Base-by-base conservation (phyloP, 768 basidiomycete genomes). In the Rubroboletus pulcherrimus region DNA sequence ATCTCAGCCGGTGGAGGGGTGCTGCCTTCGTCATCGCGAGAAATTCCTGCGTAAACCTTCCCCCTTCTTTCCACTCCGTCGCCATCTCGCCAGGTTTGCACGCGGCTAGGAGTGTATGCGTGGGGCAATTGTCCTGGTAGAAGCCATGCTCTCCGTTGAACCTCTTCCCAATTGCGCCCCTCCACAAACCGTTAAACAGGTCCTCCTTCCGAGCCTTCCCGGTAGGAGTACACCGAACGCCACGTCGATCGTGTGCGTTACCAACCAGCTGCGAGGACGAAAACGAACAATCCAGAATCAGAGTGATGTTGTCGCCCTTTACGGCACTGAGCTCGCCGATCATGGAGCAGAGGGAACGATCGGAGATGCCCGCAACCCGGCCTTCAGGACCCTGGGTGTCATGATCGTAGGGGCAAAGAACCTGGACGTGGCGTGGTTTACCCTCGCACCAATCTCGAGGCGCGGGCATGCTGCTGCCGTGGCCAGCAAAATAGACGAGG, bases 401-500 rank as follows among this genome's bases (percentile, higher is more conserved):
- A 53, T 84, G 81, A 62, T 89, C 87, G 60, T 84, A 82, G 21
- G 87, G 76, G 66, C 85, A 87, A 33, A 89, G 65, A 52, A 87
- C 77, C 60, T 87, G 78, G 15, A 84, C 83, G 29, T 68, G 57
- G 46, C 69, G 68, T 49, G 72, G 65, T 35, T 72, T 74, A 38
- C 69, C 68, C 56, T 77, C 75, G 63, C 78, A 82, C 87, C 87
- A 88, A 49, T 77, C 81, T 35, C 71, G 67, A 48, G 86, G 86
- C n/a, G 83, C 79, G 14, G 73, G 67, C 41, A 84, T 64, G 51
- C 69, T 75, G 64, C 83, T 84, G 26, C 87, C 87, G 65, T 88
- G 86, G n/a, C 87, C 87, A 37, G 87, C 84, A 63, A 87, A 89
- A 63, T 86, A 89, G 48, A 89, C 67, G 58, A 89, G 60, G 39